These are phyloP conservation scores for Didymella lethalis DNA, from an alignment of 2,329 filamentous ascomycete genomes.

Conservation along the genomic window DNA sequence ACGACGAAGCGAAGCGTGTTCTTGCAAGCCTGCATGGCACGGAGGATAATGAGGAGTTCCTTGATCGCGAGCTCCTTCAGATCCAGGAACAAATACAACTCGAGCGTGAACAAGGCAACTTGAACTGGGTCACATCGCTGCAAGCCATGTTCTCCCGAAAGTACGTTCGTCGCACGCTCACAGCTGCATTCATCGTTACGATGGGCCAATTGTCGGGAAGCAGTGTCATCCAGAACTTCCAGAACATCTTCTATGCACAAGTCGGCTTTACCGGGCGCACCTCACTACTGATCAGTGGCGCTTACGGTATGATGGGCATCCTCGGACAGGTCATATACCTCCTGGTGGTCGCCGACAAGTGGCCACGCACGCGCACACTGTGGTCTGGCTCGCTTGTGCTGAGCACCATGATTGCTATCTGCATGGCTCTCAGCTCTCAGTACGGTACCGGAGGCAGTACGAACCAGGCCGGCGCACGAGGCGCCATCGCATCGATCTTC, in stretches of 20 bases:
- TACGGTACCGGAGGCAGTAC: not conserved
- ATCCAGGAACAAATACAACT: not conserved
- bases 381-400: not conserved
- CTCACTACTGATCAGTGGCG: not conserved
- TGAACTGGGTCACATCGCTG: too few relatives aligned
- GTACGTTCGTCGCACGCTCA: conserved; percentile 10
- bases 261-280: not conserved
- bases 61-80: not conserved
- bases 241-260: conserved; percentile 6
- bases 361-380: not conserved
- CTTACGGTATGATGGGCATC: not conserved
- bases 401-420: not conserved
- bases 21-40: not conserved
- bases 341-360: not conserved
- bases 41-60: not conserved
- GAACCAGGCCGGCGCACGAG: not conserved
- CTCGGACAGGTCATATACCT: not conserved
- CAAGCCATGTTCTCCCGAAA: conserved; percentile 5
- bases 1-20: not conserved
- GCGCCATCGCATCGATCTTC: not conserved
- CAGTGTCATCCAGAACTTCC: conserved; percentile 11
- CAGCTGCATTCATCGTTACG: conserved; percentile 10
- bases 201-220: conserved; percentile 7
- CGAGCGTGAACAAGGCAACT: not conserved
- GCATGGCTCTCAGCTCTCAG: not conserved